These are phyloP conservation scores for Papiliotrema laurentii DNA, from an alignment of 1,284 basidiomycete genomes.

Conservation along the genomic window DNA sequence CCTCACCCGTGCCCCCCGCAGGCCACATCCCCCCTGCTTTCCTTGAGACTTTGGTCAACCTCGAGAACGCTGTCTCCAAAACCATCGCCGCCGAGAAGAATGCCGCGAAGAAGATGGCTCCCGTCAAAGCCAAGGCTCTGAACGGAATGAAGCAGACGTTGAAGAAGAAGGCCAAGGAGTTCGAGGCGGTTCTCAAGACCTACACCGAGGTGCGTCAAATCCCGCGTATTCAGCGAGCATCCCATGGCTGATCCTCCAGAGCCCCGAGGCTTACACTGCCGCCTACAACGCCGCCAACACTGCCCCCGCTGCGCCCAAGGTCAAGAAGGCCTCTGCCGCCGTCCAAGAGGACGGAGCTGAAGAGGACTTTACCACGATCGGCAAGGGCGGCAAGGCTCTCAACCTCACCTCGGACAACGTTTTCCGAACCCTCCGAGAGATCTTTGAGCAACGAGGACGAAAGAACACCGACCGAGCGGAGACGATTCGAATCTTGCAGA, in stretches of 20 bases:
- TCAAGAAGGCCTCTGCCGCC: constrained; percentile 42
- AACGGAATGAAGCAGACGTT: constrained; percentile 97
- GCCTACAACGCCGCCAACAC: constrained; percentile 61
- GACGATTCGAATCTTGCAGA: constrained; percentile 86
- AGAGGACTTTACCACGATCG: constrained; percentile 83
- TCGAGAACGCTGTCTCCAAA: constrained; percentile 71
- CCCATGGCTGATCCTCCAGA: constrained; percentile 53
- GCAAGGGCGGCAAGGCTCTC: constrained; percentile 80
- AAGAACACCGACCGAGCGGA: constrained; percentile 98
- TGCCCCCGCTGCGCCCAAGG: constrained; percentile 50
- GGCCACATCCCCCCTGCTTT: constrained; percentile 87
- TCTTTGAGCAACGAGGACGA: constrained; percentile 93
- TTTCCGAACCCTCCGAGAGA: constrained; percentile 85
- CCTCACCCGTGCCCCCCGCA: constrained; percentile 56
- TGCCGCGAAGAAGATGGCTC: constrained; percentile 93
- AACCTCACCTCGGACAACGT: constrained; percentile 83
- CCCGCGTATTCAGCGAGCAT: not conserved
- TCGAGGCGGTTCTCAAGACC: constrained; percentile 72
- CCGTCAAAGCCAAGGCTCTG: constrained; percentile 86
- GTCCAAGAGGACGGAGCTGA: constrained; percentile 52
- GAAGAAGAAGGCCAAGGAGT: constrained; percentile 85
- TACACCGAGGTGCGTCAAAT: constrained; percentile 63
- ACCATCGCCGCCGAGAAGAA: constrained; percentile 80
- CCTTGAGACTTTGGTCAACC: constrained; percentile 67
- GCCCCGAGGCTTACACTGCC: constrained; percentile 80